Percentiles rank a stretch among this genome's conserved stretches.
phyloP scores from a whole-genome alignment of 139 green algal species.

The Spirogloea muscicola region DNA sequence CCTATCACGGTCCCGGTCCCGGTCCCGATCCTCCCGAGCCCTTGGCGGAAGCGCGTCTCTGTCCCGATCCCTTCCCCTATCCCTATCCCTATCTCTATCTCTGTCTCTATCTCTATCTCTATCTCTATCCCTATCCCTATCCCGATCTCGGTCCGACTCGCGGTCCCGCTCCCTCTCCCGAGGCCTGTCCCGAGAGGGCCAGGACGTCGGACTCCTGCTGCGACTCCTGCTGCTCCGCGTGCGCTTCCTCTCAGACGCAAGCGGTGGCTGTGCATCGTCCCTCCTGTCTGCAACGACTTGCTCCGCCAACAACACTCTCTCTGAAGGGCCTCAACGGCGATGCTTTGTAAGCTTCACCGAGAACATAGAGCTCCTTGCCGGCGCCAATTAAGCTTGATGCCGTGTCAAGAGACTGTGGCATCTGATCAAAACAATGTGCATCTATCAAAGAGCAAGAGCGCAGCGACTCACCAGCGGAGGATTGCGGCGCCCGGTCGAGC shows the following conservation, averaged over 20 bases:
- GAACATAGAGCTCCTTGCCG: background rate
- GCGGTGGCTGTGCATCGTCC: background rate
- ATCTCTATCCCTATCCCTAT: constrained; percentile 15
- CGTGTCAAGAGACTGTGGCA: too few species aligned
- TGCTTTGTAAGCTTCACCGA: background rate
- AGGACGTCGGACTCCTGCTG: background rate
- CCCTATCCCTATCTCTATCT: constrained; percentile 32
- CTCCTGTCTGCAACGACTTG: constrained; percentile 5
- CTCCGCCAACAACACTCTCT: background rate
- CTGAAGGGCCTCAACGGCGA: background rate
- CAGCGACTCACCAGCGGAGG: background rate
- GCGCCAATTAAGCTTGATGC: background rate
- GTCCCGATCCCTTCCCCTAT: constrained; percentile 16
- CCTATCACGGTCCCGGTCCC: background rate
- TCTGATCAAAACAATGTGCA: too few species aligned
- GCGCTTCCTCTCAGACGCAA: background rate
- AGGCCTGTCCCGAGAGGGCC: background rate
- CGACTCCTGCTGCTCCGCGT: background rate
- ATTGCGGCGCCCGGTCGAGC: constrained; percentile 1
- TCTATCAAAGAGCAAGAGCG: background rate
- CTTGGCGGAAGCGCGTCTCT: constrained; percentile 9
- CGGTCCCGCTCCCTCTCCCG: constrained; percentile 22
- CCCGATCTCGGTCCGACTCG: constrained; percentile 28
- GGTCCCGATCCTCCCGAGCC: background rate
- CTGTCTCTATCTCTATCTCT: constrained; percentile 20